Evolutionary conservation across 352 stramenopile genomes (phyloP).

Genomic region (Heterotrichella gracilis): DNA sequence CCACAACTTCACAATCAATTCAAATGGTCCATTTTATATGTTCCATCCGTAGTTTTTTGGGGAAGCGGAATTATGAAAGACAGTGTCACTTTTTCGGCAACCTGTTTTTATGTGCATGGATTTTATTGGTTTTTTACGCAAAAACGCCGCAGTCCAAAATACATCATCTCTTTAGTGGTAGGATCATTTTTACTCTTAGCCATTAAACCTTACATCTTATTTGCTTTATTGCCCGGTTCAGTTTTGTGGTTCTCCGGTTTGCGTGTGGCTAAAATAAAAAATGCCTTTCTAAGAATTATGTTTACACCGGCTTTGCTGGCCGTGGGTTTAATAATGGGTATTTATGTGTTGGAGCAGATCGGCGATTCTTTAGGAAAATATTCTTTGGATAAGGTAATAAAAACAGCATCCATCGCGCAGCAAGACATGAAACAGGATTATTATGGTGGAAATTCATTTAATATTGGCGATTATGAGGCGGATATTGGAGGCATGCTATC

Average conservation of each 20-base stretch:
- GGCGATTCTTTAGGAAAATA: not conserved
- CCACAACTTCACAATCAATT: not conserved
- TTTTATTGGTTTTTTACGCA: not conserved
- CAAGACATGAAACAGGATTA: not conserved
- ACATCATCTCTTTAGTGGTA: not conserved
- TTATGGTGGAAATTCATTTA: not conserved
- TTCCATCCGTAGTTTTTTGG: not conserved
- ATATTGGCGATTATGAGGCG: not conserved
- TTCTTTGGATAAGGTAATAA: not conserved
- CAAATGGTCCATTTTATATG: not conserved
- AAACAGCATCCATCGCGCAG: not conserved
- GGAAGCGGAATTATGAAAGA: not conserved
- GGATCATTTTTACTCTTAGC: not conserved
- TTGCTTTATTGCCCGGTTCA: not conserved
- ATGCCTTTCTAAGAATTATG: not conserved
- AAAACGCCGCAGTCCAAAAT: not conserved
- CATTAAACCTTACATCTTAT: not conserved
- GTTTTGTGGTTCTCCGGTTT: not conserved
- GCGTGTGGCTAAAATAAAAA: not conserved
- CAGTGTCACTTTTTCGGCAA: not conserved
- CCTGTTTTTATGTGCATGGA: not conserved
- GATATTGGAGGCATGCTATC: not conserved
- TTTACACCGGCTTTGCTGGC: no score
- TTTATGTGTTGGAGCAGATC: not conserved
- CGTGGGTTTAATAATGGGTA: not conserved